Percentiles rank a stretch among this genome's conserved stretches.
phyloP scores from a whole-genome alignment of 139 green algal species.

The Asterochloris sp. region DNA sequence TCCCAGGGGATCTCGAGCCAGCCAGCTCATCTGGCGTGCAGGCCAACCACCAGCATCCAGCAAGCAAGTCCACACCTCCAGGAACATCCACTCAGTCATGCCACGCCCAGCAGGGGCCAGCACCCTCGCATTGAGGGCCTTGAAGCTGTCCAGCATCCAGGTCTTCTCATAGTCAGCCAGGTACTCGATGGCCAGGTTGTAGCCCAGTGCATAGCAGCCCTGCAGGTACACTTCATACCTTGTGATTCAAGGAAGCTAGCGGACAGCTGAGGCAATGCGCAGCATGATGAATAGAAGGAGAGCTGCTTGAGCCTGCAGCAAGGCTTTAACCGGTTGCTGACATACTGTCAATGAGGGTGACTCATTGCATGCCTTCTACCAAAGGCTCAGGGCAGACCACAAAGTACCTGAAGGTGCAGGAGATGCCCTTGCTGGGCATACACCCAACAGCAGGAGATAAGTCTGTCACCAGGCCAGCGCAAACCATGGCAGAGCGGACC shows the following conservation, averaged over 20 bases:
- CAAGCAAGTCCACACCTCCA: conserved; percentile 58
- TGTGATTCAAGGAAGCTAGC: neutral
- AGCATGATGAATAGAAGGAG: neutral
- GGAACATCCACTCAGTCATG: conserved; percentile 80
- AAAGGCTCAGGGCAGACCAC: too few species aligned
- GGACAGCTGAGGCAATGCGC: neutral
- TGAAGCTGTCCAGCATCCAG: conserved; percentile 90
- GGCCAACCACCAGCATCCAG: too few species aligned
- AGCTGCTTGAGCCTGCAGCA: neutral
- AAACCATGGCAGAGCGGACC: too few species aligned
- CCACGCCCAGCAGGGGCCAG: conserved; percentile 33
- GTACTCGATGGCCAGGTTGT: conserved; percentile 96
- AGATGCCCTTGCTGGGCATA: too few species aligned
- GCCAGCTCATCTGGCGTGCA: too few species aligned
- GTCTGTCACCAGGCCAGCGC: too few species aligned
- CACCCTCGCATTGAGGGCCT: conserved; percentile 56
- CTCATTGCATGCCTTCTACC: too few species aligned
- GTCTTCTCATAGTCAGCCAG: conserved; percentile 93
- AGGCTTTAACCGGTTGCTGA: neutral
- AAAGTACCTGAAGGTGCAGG: too few species aligned
- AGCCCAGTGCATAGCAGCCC: conserved; percentile 85
- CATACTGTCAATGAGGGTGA: neutral
- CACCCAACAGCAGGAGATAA: too few species aligned
- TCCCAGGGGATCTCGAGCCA: neutral
- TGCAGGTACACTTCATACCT: conserved; percentile 19